Percentiles rank a stretch among this genome's conserved stretches.
phyloP scores from a whole-genome alignment of 768 basidiomycete species.

The Nidularia sp. region DNA sequence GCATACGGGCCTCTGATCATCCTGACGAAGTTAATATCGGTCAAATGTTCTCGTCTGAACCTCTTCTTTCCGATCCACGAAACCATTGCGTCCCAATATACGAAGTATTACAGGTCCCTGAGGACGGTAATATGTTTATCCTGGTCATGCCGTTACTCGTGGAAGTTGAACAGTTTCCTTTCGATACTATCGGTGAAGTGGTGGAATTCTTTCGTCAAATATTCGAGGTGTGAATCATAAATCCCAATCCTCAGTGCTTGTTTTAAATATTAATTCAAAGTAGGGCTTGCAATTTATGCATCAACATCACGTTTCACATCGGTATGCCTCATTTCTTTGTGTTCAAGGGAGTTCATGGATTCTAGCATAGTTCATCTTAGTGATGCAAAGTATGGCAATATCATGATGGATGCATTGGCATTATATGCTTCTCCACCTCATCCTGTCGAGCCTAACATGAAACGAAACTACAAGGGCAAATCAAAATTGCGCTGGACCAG shows the following conservation, averaged over 20 bases:
- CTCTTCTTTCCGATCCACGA: conserved; percentile 9
- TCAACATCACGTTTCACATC: conserved; percentile 19
- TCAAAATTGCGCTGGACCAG: background rate
- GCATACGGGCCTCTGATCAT: conserved; percentile 6
- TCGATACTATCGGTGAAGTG: conserved; percentile 24
- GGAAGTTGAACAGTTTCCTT: conserved; percentile 10
- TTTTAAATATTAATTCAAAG: too few species aligned
- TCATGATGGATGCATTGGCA: background rate
- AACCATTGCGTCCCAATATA: conserved; percentile 33
- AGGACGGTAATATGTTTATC: conserved; percentile 8
- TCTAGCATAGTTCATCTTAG: conserved; percentile 2
- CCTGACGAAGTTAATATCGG: conserved; percentile 26
- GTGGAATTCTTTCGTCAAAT: conserved; percentile 22
- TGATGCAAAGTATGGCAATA: background rate
- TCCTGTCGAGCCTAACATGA: background rate
- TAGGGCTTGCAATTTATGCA: conserved; percentile 32
- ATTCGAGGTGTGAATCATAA: conserved; percentile 14
- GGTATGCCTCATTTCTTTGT: conserved; percentile 10
- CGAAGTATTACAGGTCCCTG: conserved; percentile 14
- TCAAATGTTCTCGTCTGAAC: conserved; percentile 12
- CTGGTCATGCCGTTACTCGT: conserved; percentile 25
- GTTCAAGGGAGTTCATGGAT: too few species aligned
- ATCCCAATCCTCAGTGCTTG: too few species aligned
- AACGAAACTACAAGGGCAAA: background rate
- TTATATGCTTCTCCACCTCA: background rate